Evolutionary conservation across 2,329 filamentous ascomycete genomes (phyloP).

Genomic region (Purpureocillium takamizusanense): DNA sequence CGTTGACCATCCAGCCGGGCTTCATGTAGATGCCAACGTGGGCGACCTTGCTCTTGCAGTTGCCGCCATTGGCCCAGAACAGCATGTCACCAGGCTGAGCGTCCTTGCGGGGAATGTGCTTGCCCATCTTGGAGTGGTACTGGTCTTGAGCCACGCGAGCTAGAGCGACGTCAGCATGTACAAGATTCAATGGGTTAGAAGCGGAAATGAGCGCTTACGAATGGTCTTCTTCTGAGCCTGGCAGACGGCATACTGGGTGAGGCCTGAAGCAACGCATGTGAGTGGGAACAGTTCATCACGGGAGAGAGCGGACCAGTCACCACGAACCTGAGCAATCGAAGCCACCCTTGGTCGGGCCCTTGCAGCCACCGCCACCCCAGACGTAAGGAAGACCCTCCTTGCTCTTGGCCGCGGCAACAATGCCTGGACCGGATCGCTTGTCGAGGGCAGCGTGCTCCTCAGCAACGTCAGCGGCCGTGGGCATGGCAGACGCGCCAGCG

Average conservation of each 20-base stretch:
- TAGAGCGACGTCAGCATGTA: background rate
- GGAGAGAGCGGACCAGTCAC: background rate
- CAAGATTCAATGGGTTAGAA: no score
- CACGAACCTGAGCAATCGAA: constrained; percentile 9
- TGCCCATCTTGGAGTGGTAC: constrained; percentile 11
- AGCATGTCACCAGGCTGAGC: constrained; percentile 10
- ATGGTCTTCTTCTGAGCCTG: constrained; percentile 10
- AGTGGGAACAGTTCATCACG: no score
- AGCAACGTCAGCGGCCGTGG: background rate
- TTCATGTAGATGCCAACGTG: constrained; percentile 10
- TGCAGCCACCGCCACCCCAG: constrained; percentile 9
- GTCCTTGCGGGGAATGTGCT: constrained; percentile 7
- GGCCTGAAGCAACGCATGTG: background rate
- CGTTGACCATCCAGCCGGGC: constrained; percentile 9
- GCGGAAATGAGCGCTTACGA: constrained; percentile 1
- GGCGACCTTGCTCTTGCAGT: constrained; percentile 9
- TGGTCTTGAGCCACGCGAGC: constrained; percentile 8
- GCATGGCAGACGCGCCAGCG: constrained; percentile 2
- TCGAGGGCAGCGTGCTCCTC: constrained; percentile 1
- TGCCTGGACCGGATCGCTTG: constrained; percentile 9
- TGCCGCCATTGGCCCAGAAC: constrained; percentile 9
- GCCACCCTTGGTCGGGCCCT: constrained; percentile 9
- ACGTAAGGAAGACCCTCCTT: constrained; percentile 7
- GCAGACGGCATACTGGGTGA: constrained; percentile 10
- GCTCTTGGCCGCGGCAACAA: constrained; percentile 7